Percentiles rank a stretch among this genome's conserved stretches.
These are phyloP conservation scores for Quercus phellos DNA, from an alignment of 331 rosid species.

Conservation along the genomic window DNA sequence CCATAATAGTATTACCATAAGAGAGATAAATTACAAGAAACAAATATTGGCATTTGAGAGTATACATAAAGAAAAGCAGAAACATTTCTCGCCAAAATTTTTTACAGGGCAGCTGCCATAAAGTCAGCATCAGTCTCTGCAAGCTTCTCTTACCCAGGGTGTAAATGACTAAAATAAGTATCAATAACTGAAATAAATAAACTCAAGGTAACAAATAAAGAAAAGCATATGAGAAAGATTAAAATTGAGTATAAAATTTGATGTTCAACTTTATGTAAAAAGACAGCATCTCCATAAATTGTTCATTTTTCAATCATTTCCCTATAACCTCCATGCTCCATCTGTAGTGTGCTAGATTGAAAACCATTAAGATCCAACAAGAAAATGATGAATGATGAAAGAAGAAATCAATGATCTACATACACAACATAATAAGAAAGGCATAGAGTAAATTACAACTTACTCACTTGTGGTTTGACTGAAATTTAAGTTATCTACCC, in stretches of 20 bases:
- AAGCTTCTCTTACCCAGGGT: slow-evolving; percentile 77
- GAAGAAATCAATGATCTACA: background rate
- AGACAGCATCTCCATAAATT: slow-evolving; percentile 69
- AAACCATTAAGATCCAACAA: slow-evolving; percentile 5
- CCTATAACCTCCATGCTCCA: slow-evolving; percentile 90
- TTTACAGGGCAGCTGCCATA: slow-evolving; percentile 63
- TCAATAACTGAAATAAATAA: background rate
- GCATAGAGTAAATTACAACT: too few relatives aligned
- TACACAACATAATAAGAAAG: background rate
- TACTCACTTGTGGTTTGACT: too few relatives aligned
- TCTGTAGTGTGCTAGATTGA: slow-evolving; percentile 73
- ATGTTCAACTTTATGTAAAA: slow-evolving; percentile 50
- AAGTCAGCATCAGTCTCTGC: slow-evolving; percentile 62
- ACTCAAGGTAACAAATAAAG: background rate
- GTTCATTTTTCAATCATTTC: slow-evolving; percentile 82
- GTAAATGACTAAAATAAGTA: slow-evolving; percentile 30
- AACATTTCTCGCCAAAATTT: slow-evolving; percentile 67
- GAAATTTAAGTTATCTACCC: too few relatives aligned
- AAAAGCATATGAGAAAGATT: background rate
- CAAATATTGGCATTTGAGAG: slow-evolving; percentile 5
- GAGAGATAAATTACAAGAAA: slow-evolving; percentile 8
- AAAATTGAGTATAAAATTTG: background rate
- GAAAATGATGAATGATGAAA: slow-evolving; percentile 9
- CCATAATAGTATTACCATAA: background rate
- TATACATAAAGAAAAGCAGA: slow-evolving; percentile 82